phyloP scores from a whole-genome alignment of 2,329 filamentous ascomycete genomes.

The Monilinia fructicola region DNA sequence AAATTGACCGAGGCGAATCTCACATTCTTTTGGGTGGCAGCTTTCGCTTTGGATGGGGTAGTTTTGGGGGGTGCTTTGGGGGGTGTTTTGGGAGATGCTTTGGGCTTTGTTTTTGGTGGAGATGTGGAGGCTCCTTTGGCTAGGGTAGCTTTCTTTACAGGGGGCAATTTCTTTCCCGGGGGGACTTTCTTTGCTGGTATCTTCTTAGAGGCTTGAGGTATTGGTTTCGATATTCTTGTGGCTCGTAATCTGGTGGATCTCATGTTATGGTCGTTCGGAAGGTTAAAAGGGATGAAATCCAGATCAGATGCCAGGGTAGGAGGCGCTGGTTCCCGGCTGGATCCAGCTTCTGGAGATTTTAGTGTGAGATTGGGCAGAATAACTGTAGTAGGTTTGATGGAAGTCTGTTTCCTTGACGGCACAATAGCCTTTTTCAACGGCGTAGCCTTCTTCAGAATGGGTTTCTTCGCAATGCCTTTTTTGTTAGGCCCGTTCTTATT shows the following conservation, averaged over 20 bases:
- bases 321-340: not conserved
- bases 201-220: not conserved
- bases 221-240: conserved; percentile 13
- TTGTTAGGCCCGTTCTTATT: not conserved
- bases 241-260: not conserved
- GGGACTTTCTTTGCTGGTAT: not conserved
- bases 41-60: not conserved
- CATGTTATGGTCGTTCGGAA: not conserved
- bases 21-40: not conserved
- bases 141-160: not conserved
- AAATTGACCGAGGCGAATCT: not conserved
- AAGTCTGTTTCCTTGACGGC: not conserved
- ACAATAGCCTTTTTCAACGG: not conserved
- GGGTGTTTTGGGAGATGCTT: not conserved
- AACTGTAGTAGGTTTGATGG: not conserved
- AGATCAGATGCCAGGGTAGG: not conserved
- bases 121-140: not conserved
- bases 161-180: not conserved
- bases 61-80: not conserved
- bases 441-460: not conserved
- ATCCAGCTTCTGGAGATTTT: not conserved
- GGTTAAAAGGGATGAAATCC: conserved; percentile 6
- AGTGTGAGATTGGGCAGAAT: not conserved
- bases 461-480: not conserved
- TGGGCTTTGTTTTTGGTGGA: not conserved